Evolutionary conservation across 1,284 basidiomycete genomes (phyloP).

Genomic region (Thelephora terrestris): DNA sequence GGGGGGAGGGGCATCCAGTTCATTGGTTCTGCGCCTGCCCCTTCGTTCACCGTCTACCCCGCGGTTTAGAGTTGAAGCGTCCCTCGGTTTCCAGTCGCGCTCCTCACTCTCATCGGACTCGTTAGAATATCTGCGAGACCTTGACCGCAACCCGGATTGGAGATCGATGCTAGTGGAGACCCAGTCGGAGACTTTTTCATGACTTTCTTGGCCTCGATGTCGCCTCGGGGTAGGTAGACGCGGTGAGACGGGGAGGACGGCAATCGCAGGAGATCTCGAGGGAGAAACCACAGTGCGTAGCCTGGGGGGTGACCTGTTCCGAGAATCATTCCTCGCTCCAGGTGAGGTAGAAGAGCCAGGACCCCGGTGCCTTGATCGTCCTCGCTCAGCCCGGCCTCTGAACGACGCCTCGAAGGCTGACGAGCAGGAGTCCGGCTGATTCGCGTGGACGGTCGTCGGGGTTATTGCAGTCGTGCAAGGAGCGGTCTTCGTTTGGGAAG

Average conservation of each 20-base stretch:
- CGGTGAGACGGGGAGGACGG: constrained; percentile 12
- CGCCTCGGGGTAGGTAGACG: too few species aligned
- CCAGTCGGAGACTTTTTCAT: constrained; percentile 25
- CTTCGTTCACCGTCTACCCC: constrained; percentile 6
- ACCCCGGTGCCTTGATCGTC: not conserved
- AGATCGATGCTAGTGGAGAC: constrained; percentile 20
- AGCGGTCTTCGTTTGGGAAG: constrained; percentile 6
- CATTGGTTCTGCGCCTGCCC: constrained; percentile 17
- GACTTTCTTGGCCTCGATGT: constrained; percentile 14
- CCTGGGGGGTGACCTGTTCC: not conserved
- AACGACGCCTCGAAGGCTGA: not conserved
- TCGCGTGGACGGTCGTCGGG: not conserved
- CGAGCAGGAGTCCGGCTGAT: not conserved
- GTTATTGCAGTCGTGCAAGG: not conserved
- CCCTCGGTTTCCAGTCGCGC: constrained; percentile 16
- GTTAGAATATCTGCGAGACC: constrained; percentile 10
- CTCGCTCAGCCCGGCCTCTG: not conserved
- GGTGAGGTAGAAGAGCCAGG: not conserved
- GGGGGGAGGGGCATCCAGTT: constrained; percentile 15
- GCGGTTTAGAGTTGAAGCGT: constrained; percentile 13
- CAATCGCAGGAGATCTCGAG: not conserved
- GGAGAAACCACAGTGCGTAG: not conserved
- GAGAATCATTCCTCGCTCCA: not conserved
- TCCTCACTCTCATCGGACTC: constrained; percentile 19
- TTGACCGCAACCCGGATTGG: constrained; percentile 12